Evolutionary conservation across 106 monocot species (phyloP), one percentile per base, ranked within the genome.

Genomic region (Phalaenopsis aphrodite): DNA sequence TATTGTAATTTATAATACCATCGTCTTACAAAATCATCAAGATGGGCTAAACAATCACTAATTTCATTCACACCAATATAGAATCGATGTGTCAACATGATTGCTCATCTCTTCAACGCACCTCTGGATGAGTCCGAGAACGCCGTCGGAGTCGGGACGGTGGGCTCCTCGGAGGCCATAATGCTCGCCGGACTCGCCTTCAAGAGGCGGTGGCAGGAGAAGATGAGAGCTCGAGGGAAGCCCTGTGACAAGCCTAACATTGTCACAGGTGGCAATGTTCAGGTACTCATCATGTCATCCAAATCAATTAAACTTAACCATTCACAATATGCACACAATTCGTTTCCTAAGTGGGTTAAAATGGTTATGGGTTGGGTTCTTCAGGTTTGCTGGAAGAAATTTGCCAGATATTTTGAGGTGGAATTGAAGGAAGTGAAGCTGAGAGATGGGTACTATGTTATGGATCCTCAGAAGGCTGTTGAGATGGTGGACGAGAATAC

Each of bases 31-130:
- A 30, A 30, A 30, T 30, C 30, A 30, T 30, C 41, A 55, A 55
- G 55, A 14, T 14, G 2, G 55, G 55, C 2, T 9, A 55, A 1
- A 2, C 2, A 2, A 55, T 7, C 14, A 55, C 55, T 55, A 55
- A 1, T 30, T 30, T 30, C 30, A 30, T 30, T 30, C 30, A 30
- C 30, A 30, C 30, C 30, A 55, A 55, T 55, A 14, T 14, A 92
- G 92, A 86, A 89, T 39, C 89, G 89, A 43, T 92, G 89, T 41
- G 92, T 92, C 39, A 92, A 92, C 80, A 92, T 92, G 85, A 92
- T 92, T 10, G 89, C 92, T 1, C 89, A 89, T 56, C 85, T 92
- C 41, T 89, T 92, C 84, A 87, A 92, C 30, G 92, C 89, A 1
- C 92, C 92, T 0, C 77, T 92, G 4, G 89, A 85, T 1, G 89